These are phyloP conservation scores for Sporisorium exsertum DNA, from an alignment of 1,284 basidiomycete genomes.

Conservation along the genomic window DNA sequence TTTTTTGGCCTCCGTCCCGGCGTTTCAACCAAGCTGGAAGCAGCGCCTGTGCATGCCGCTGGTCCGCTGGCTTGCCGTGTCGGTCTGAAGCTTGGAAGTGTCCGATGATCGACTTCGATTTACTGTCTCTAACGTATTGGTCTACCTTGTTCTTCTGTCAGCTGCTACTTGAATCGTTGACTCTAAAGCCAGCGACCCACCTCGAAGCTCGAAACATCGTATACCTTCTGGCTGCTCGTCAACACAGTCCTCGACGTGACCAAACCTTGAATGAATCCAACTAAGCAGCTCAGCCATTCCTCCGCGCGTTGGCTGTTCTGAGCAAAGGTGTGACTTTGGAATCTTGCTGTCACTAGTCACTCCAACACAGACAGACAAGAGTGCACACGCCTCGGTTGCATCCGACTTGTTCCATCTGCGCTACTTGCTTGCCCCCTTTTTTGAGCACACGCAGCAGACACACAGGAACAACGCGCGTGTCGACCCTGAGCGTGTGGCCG, in stretches of 20 bases:
- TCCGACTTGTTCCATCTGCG: neutral
- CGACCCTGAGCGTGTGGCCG: neutral
- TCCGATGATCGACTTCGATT: conserved; percentile 2
- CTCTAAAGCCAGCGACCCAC: neutral
- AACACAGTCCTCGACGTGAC: no score
- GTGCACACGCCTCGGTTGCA: conserved; percentile 12
- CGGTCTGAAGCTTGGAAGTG: neutral
- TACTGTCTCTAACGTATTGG: neutral
- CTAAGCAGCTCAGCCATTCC: no score
- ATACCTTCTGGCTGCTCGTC: no score
- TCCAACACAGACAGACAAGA: no score
- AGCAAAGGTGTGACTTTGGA: no score
- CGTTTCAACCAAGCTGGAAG: conserved; percentile 12
- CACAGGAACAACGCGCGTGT: conserved; percentile 8
- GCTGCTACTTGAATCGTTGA: neutral
- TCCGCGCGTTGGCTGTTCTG: no score
- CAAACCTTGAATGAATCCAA: no score
- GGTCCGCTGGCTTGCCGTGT: conserved; percentile 1
- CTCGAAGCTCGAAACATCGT: no score
- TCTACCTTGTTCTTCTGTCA: neutral
- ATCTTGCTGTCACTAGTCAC: no score
- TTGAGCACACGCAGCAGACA: neutral
- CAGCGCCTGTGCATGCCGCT: neutral
- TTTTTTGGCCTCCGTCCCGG: conserved; percentile 24
- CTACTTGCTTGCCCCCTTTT: conserved; percentile 1